Evolutionary conservation across 2,329 filamentous ascomycete genomes (phyloP).

Genomic region (Phialophora chinensis): DNA sequence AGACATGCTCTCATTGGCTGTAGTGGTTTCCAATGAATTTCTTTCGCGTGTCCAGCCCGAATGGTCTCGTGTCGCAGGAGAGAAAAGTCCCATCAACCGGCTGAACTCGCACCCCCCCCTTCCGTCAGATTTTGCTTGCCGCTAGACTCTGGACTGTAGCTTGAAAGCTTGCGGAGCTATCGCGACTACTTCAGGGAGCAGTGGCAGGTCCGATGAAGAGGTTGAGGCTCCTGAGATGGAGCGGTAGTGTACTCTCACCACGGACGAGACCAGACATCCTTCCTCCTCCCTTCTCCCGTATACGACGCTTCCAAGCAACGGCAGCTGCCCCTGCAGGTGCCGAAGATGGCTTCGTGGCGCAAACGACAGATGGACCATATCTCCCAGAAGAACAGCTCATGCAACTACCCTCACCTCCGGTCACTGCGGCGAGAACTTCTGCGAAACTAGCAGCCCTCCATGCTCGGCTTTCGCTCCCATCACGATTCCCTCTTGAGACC

Average conservation of each 20-base stretch:
- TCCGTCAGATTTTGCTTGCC: neutral
- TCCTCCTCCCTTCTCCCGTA: conserved; percentile 47
- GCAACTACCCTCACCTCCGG: conserved; percentile 72
- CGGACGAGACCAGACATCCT: conserved; percentile 49
- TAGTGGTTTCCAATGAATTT: conserved; percentile 28
- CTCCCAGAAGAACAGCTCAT: conserved; percentile 46
- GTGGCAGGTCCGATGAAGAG: conserved; percentile 53
- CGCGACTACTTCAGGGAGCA: conserved; percentile 7
- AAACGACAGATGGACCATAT: conserved; percentile 42
- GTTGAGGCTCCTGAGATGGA: conserved; percentile 59
- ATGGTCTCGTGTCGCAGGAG: conserved; percentile 38
- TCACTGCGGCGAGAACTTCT: conserved; percentile 70
- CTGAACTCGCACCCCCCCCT: conserved; percentile 17
- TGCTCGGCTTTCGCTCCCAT: conserved; percentile 81
- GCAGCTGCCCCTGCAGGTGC: conserved; percentile 42
- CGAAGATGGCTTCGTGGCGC: conserved; percentile 41
- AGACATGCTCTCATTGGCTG: conserved; percentile 11
- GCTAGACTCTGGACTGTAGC: neutral
- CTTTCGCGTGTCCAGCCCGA: conserved; percentile 23
- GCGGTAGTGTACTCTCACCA: conserved; percentile 57
- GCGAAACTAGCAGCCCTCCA: conserved; percentile 92
- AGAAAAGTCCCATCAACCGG: conserved; percentile 28
- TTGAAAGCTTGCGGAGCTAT: conserved; percentile 1
- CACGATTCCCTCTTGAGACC: conserved; percentile 81
- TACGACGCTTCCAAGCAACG: conserved; percentile 52